Evolutionary conservation across 768 basidiomycete genomes (phyloP), one percentile per base, ranked within the genome.

Genomic region (Termitomyces sp.): DNA sequence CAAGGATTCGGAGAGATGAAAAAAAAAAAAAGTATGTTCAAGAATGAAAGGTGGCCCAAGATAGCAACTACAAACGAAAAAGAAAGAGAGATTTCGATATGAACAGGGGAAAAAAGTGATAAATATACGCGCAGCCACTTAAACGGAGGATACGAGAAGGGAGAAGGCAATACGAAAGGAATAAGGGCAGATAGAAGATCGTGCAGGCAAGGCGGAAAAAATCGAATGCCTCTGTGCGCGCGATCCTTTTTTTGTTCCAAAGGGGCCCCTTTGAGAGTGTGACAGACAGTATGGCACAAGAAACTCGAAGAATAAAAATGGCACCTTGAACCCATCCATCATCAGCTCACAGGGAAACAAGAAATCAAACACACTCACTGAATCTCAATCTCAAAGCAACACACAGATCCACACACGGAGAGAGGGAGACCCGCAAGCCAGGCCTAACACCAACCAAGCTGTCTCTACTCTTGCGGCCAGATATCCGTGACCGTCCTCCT

Each of bases 401-500:
- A 37, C 15, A 17, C 15, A 15, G 12, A 35, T 35, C 2, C n/a
- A 28, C 37, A 3, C 19, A 42, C 17, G 26, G 11, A 34, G 37
- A 12, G 14, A 34, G 12, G 2, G 21, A 42, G 9, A 40, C 8
- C 14, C 17, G 21, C 40, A 56, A 55, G 35, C n/a, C 26, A 26
- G 44, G 15, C 35, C 35, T 37, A 6, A 10, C 22, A 43, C 17
- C 19, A 41, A 24, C 30, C 14, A 4, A 17, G 14, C 35, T 12
- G 11, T 17, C 11, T 32, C 42, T 52, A 61, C 12, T 58, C 54
- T 35, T 54, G 57, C 12, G 72, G 72, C 74, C 74, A 77, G 62
- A 78, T 73, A 59, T 79, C 77, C 28, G 75, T 76, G 34, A 79
- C 73, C 1, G 74, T 76, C 62, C 74, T 68, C 56, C 75, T 65